Percentiles rank a stretch among this genome's conserved stretches.
phyloP scores from a whole-genome alignment of 129 eudicot genomes.

The Arctium lappa region DNA sequence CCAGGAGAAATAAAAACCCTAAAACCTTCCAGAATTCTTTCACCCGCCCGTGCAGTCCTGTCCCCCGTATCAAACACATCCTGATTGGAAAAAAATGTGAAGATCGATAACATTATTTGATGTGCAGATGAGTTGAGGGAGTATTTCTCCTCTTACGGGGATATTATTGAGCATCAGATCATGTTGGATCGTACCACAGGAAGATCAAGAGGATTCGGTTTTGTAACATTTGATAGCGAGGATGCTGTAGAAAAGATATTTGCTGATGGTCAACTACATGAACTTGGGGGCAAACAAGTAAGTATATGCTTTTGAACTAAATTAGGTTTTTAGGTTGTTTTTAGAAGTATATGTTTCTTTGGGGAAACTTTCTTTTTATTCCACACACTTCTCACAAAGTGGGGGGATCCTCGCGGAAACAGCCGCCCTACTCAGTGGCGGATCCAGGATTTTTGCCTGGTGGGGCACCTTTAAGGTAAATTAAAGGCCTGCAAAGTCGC shows the following conservation, averaged over 20 bases:
- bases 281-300: constrained; percentile 86
- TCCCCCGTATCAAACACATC: not conserved
- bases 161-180: constrained; percentile 73
- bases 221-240: constrained; percentile 79
- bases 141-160: constrained; percentile 77
- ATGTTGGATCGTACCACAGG: constrained; percentile 81
- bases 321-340: not conserved
- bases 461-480: too few relatives aligned
- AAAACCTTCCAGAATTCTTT: not conserved
- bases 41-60: not conserved
- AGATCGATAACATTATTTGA: not conserved
- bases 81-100: not conserved
- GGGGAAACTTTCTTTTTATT: not conserved
- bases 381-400: too few relatives aligned
- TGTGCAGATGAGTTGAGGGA: constrained; percentile 69
- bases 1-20: not conserved
- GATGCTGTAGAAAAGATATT: constrained; percentile 81
- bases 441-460: too few relatives aligned
- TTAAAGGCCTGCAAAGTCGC: too few relatives aligned
- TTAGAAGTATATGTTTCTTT: too few relatives aligned
- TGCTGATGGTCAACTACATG: constrained; percentile 73
- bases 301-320: constrained; percentile 14
- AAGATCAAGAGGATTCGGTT: constrained; percentile 87
- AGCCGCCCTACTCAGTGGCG: too few relatives aligned
- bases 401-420: too few relatives aligned